Evolutionary conservation across 1,284 basidiomycete genomes (phyloP), one percentile per base, ranked within the genome.

Genomic region (Pseudozyma pruni): DNA sequence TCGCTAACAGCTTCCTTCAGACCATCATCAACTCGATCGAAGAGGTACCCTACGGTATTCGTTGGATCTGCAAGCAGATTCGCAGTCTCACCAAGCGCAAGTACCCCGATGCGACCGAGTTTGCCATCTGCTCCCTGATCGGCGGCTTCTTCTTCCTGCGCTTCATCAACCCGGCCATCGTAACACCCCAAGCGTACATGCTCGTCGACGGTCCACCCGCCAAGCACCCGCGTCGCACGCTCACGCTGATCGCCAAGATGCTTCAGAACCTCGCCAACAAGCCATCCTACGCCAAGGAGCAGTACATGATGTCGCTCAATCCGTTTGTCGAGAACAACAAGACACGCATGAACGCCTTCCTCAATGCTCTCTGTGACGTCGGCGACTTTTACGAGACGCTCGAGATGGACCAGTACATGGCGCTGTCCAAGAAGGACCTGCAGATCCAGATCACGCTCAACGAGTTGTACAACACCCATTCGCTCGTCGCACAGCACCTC

Each of bases 371-470:
- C 53, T 98, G 96, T 81, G 96, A 98, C 84, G 95, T 99, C 54
- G 94, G 93, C 59, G 96, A 98, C 84, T 99, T 99, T 83, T 98
- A 98, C 84, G 96, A 98, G 75, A 94, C 95, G 10, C 87, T 99
- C 54, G 96, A 99, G 92, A 94, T 98, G 90, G 95, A 98, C 84
- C 96, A 98, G 86, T 99, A 99, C 84, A 97, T 99, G 94, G 95
- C 96, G 13, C 86, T 99, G 59, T 97, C 94, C 58, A 98, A 98
- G 87, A 98, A 97, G 85, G 95, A 98, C 82, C 86, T 98, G 64
- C 89, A 91, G 86, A 98, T 99, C 84, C 91, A 93, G 83, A 98
- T 99, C 82, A 98, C 96, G n/a, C 86, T 98, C 83, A 99, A 98
- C 83, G 96, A 99, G 86, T 82, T 99, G 85, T 98, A 97, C 85